phyloP scores from a whole-genome alignment of 2,329 filamentous ascomycete genomes.

The Talaromyces albobiverticillius region DNA sequence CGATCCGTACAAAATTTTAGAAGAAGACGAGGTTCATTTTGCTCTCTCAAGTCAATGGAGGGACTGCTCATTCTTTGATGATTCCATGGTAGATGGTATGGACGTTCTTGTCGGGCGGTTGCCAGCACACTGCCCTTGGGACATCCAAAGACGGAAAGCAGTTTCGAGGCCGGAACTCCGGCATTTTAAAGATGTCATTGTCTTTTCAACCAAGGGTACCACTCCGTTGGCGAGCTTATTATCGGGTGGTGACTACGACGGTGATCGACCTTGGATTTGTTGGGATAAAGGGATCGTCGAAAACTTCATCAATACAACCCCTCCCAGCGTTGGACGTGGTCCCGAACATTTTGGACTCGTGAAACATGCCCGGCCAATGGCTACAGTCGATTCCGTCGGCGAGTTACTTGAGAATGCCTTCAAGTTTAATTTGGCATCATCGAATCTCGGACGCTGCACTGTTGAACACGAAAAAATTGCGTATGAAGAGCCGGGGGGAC shows the following conservation, averaged over 20 bases:
- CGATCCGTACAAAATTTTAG: conserved; percentile 52
- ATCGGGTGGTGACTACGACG: conserved; percentile 65
- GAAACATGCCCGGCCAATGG: conserved; percentile 41
- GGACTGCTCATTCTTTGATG: conserved; percentile 37
- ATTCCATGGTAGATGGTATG: conserved; percentile 44
- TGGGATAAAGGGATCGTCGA: conserved; percentile 55
- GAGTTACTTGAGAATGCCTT: conserved; percentile 46
- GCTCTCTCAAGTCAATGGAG: conserved; percentile 50
- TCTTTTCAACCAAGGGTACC: conserved; percentile 54
- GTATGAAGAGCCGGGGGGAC: conserved; percentile 52
- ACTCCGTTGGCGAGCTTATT: conserved; percentile 57
- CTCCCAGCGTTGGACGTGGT: conserved; percentile 35
- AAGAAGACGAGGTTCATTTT: conserved; percentile 55
- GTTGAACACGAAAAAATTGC: conserved; percentile 48
- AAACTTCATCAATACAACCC: conserved; percentile 53
- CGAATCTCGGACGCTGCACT: conserved; percentile 53
- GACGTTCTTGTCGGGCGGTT: conserved; percentile 57
- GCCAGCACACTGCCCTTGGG: conserved; percentile 56
- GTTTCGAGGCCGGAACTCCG: conserved; percentile 51
- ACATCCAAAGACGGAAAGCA: conserved; percentile 55
- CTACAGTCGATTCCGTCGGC: conserved; percentile 35
- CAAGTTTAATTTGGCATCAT: conserved; percentile 45
- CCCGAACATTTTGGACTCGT: conserved; percentile 48
- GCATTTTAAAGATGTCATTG: conserved; percentile 56
- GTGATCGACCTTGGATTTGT: conserved; percentile 59